Percentiles rank a stretch among this genome's conserved stretches.
phyloP scores from a whole-genome alignment of 306 rosid species.

The Quillaja saponaria region DNA sequence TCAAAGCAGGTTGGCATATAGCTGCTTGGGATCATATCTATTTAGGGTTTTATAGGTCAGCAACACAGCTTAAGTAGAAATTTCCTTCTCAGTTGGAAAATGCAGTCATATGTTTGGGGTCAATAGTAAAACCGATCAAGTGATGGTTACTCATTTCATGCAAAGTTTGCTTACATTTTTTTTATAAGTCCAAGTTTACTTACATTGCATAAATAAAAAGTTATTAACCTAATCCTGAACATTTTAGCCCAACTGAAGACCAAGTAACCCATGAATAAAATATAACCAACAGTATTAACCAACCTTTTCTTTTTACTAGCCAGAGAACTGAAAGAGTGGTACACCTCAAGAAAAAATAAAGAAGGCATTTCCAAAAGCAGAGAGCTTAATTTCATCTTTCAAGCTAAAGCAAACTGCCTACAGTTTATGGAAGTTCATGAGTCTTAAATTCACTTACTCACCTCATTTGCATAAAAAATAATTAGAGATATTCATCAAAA shows the following conservation, averaged over 20 bases:
- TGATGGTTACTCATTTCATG: slow-evolving; percentile 1
- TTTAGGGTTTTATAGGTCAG: not conserved
- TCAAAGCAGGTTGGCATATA: not conserved
- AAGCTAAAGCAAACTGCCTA: slow-evolving; percentile 18
- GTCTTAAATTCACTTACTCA: slow-evolving; percentile 11
- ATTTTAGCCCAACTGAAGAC: no score
- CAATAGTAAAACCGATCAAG: not conserved
- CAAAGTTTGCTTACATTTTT: not conserved
- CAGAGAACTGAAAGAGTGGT: no score
- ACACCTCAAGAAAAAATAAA: not conserved
- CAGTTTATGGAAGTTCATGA: not conserved
- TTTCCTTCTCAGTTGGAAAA: not conserved
- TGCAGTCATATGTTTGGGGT: not conserved
- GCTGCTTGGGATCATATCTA: not conserved
- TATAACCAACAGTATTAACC: no score
- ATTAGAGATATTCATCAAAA: slow-evolving; percentile 8
- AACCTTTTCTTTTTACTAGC: not conserved
- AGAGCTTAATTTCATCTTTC: slow-evolving; percentile 15
- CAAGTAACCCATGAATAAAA: no score
- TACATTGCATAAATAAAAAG: no score
- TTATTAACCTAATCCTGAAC: no score
- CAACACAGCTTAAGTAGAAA: slow-evolving; percentile 12
- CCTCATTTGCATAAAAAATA: slow-evolving; percentile 1
- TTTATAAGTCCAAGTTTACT: no score
- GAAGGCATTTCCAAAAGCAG: not conserved